Evolutionary conservation across 2,329 filamentous ascomycete species (phyloP).

Genomic region (Claviceps purpurea): DNA sequence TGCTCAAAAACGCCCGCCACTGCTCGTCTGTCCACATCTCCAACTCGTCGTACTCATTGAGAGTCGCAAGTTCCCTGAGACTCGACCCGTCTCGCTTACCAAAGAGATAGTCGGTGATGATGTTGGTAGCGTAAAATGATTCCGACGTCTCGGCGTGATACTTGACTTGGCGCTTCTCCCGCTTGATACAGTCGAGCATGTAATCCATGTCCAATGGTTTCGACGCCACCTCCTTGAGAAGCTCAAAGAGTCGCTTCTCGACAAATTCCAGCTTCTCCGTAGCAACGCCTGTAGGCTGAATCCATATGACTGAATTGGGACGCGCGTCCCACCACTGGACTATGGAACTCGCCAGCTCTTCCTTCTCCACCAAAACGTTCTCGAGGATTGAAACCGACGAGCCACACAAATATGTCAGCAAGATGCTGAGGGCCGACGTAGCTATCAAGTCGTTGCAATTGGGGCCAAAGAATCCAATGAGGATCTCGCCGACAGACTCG

Average conservation of each 20-base stretch:
- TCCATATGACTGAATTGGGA: slow-evolving; percentile 71
- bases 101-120: slow-evolving; percentile 88
- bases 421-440: slow-evolving; percentile 61
- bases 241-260: slow-evolving; percentile 70
- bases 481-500: slow-evolving; percentile 79
- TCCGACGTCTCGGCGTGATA: slow-evolving; percentile 72
- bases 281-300: slow-evolving; percentile 75
- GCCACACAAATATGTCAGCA: slow-evolving; percentile 78
- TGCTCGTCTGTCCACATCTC: slow-evolving; percentile 70
- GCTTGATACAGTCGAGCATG: slow-evolving; percentile 71
- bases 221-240: slow-evolving; percentile 67
- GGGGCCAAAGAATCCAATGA: slow-evolving; percentile 78
- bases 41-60: slow-evolving; percentile 52
- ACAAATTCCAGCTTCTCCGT: slow-evolving; percentile 75
- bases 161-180: slow-evolving; percentile 70
- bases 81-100: slow-evolving; percentile 74
- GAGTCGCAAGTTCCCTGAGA: slow-evolving; percentile 42
- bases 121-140: slow-evolving; percentile 67
- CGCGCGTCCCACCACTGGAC: slow-evolving; percentile 67
- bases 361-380: slow-evolving; percentile 83
- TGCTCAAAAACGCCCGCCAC: slow-evolving; percentile 71
- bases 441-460: slow-evolving; percentile 57
- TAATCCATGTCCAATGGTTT: slow-evolving; percentile 84
- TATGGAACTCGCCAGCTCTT: slow-evolving; percentile 80
- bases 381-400: slow-evolving; percentile 89